Evolutionary conservation across 495 filamentous ascomycete species (phyloP), one percentile per base, ranked within the genome.

Genomic region (Cenococcum geophilum): DNA sequence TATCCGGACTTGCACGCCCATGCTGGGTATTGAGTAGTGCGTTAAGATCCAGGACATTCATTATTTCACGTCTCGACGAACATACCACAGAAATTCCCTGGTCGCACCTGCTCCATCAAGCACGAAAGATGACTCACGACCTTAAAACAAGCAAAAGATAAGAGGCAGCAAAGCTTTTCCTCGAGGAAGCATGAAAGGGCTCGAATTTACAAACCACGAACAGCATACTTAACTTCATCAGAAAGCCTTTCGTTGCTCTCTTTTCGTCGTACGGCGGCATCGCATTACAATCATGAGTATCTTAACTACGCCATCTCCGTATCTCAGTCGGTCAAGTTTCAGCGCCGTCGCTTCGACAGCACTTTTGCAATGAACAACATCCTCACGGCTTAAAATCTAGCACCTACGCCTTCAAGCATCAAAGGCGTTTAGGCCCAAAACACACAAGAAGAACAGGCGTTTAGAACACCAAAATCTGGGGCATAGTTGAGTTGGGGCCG

Each of bases 1-100:
- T 72, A 67, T 54, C 69, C 66, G 34, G 64, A 69, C 60, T 49
- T 71, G 21, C 61, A 64, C 25, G 62, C 69, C 18, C 59, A 64
- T 52, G 37, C 58, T 23, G 61, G 57, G 27, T 68, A 64, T 40
- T 68, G 58, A 67, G 21, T 12, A 14, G 54, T 25, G 14, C 22
- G 11, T 36, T 32, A 3, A 32, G 27, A 32, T 32, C 27, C 27
- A 32, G 27, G 27, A 32, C 27, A 6, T 32, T 32, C 27, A 32
- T 23, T 34, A 36, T 27, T 55, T 57, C 60, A 67, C 55, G 62
- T 55, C 18, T 23, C 53, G n/a, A 54, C 27, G 27, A 32, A 32
- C 3, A 32, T 18, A 22, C 2, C 9, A n/a, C 43, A 48, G 16
- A 22, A 22, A 18, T 48, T 5, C 9, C n/a, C 5, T n/a, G 43